A percentile compares a stretch with the other conserved stretches of the same genome.
phyloP scores from a whole-genome alignment of 2,329 filamentous ascomycete genomes.

The Aspergillus piperis region DNA sequence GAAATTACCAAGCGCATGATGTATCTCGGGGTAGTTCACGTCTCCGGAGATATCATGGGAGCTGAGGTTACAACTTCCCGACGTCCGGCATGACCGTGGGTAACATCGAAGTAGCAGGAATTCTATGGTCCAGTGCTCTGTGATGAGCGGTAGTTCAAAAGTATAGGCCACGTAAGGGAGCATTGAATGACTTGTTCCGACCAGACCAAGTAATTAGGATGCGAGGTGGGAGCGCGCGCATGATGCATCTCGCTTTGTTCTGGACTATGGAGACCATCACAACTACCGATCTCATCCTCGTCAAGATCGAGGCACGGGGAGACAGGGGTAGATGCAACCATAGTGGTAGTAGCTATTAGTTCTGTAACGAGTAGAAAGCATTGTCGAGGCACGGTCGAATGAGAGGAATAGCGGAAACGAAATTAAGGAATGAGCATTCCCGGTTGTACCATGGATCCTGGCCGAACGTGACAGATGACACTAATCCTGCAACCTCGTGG shows the following conservation, averaged over 20 bases:
- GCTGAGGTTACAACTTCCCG: conserved; percentile 15
- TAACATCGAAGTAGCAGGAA: conserved; percentile 9
- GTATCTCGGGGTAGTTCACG: background rate
- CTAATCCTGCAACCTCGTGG: conserved; percentile 2
- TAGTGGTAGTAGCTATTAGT: background rate
- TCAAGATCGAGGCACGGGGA: background rate
- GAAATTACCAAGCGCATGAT: conserved; percentile 5
- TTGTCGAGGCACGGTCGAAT: background rate
- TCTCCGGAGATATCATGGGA: conserved; percentile 10
- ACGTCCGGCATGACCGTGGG: conserved; percentile 8
- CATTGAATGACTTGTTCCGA: background rate
- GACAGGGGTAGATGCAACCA: background rate
- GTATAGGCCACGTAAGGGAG: background rate
- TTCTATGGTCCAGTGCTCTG: background rate
- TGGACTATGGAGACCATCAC: background rate
- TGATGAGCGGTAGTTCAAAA: background rate
- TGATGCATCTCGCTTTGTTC: background rate
- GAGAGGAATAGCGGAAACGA: background rate
- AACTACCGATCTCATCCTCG: background rate
- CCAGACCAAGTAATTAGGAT: background rate
- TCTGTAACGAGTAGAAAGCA: background rate
- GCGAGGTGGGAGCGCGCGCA: background rate
- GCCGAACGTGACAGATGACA: conserved; percentile 2
- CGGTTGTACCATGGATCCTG: background rate
- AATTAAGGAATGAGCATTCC: background rate